Conservation (phyloP, 352 stramenopile species). For the Globisporangium parvum region DNA sequence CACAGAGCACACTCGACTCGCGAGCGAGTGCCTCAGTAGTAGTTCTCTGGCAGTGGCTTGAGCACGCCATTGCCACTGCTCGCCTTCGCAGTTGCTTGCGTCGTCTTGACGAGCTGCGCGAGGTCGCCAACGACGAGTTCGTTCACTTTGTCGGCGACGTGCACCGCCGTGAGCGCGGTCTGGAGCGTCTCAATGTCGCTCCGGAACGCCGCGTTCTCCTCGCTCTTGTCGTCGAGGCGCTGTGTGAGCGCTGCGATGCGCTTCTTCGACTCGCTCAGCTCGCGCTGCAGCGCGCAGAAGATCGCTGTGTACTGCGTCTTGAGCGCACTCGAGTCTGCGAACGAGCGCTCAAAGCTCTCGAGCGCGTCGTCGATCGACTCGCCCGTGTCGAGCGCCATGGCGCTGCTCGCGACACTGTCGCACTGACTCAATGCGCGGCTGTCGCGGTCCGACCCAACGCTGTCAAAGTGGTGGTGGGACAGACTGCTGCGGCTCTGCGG, state of each 20-base stretch:
- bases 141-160: constrained; percentile 57
- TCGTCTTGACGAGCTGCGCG: constrained; percentile 25
- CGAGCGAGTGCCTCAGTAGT: constrained; percentile 6
- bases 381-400: constrained; percentile 6
- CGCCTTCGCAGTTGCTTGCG: background rate
- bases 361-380: constrained; percentile 49
- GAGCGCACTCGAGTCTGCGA: constrained; percentile 26
- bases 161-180: constrained; percentile 51
- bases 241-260: constrained; percentile 40
- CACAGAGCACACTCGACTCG: no score
- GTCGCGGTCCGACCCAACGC: constrained; percentile 15
- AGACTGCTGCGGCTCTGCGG: no score
- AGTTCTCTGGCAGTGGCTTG: constrained; percentile 13
- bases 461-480: constrained; percentile 2
- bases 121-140: constrained; percentile 49
- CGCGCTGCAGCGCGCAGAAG: constrained; percentile 57
- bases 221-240: constrained; percentile 49
- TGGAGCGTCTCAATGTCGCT: constrained; percentile 63
- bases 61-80: background rate
- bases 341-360: constrained; percentile 29
- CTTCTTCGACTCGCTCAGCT: constrained; percentile 52
- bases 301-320: constrained; percentile 55
- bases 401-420: constrained; percentile 3
- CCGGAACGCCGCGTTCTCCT: constrained; percentile 51
- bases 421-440: constrained; percentile 5